Evolutionary conservation across 2,329 filamentous ascomycete genomes (phyloP).

Genomic region (Pestalotiopsis sp.): DNA sequence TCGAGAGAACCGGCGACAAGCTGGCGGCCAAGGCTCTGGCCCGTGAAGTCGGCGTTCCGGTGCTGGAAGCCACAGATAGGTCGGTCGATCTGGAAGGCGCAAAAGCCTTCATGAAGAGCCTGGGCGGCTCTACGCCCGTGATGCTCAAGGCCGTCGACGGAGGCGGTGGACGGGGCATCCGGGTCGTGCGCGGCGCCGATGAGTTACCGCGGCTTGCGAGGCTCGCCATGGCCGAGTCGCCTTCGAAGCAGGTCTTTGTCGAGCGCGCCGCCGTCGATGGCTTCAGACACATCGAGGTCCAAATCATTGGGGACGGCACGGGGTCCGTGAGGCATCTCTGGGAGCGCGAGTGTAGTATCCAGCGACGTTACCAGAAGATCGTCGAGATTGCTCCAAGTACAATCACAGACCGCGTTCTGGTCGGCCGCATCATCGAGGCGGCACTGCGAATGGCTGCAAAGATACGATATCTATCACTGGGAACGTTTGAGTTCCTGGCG

Average conservation of each 20-base stretch:
- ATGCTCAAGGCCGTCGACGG: conserved; percentile 66
- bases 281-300: conserved; percentile 63
- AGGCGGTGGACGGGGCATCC: conserved; percentile 63
- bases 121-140: conserved; percentile 44
- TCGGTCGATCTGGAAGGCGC: conserved; percentile 49
- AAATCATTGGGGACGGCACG: conserved; percentile 65
- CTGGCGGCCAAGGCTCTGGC: conserved; percentile 36
- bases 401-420: conserved; percentile 44
- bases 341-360: conserved; percentile 70
- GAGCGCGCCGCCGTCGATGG: conserved; percentile 64
- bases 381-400: conserved; percentile 61
- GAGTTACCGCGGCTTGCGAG: conserved; percentile 48
- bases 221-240: conserved; percentile 59
- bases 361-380: conserved; percentile 66
- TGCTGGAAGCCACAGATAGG: conserved; percentile 37
- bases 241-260: conserved; percentile 58
- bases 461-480: conserved; percentile 59
- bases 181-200: conserved; percentile 47
- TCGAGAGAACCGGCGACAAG: conserved; percentile 41
- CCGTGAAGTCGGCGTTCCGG: conserved; percentile 43
- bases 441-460: conserved; percentile 54
- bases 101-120: conserved; percentile 40
- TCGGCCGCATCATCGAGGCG: conserved; percentile 52
- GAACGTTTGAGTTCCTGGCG: conserved; percentile 67
- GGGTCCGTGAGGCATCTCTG: conserved; percentile 62